Conservation (phyloP, 306 rosid species). For the Cucurbita argyrosperma region DNA sequence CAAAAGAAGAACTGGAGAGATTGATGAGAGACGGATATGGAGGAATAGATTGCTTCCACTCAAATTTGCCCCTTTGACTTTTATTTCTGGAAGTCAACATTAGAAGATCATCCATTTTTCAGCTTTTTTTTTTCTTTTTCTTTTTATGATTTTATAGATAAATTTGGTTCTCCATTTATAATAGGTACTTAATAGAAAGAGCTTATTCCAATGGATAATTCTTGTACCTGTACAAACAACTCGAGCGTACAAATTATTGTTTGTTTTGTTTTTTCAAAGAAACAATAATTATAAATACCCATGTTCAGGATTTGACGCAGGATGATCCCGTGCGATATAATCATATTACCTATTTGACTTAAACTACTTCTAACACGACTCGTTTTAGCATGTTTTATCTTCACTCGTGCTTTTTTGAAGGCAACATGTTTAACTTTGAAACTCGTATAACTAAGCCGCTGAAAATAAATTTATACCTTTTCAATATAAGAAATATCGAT, state of each 20-base stretch:
- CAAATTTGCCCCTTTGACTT: constrained; percentile 70
- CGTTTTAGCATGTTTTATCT: no score
- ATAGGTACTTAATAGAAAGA: constrained; percentile 2
- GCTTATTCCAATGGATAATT: background rate
- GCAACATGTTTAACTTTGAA: no score
- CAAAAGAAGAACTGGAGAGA: constrained; percentile 48
- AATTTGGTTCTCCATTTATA: background rate
- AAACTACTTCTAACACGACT: no score
- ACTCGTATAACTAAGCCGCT: no score
- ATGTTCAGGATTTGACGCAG: no score
- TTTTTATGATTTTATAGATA: background rate
- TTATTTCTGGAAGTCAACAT: constrained; percentile 26
- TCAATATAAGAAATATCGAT: no score
- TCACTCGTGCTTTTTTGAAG: no score
- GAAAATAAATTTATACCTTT: no score
- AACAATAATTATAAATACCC: no score
- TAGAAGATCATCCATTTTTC: constrained; percentile 16
- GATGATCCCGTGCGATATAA: no score
- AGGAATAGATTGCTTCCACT: constrained; percentile 47
- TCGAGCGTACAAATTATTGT: background rate
- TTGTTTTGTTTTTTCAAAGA: no score
- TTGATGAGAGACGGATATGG: constrained; percentile 58
- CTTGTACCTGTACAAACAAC: background rate
- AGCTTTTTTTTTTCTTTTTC: background rate
- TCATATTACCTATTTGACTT: no score